Conservation (phyloP, 345 rosid genomes). For the Carallia brachiata region DNA sequence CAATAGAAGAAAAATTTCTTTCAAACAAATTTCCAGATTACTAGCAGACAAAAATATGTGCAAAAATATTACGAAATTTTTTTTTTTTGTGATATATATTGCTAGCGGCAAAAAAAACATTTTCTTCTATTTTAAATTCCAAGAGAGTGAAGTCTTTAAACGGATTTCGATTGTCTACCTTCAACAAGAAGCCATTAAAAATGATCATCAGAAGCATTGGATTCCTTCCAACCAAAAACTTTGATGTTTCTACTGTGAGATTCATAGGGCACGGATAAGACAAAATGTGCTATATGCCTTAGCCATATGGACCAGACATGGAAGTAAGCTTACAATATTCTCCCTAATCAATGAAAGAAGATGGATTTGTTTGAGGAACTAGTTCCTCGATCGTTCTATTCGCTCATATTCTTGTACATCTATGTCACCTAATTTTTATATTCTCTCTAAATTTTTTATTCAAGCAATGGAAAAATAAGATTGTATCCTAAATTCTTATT, state of each 20-base stretch:
- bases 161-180: slow-evolving; percentile 4
- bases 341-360: slow-evolving; percentile 5
- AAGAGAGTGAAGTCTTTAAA: not conserved
- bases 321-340: slow-evolving; percentile 28
- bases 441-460: not conserved
- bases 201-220: slow-evolving; percentile 29
- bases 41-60: too few species aligned
- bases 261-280: slow-evolving; percentile 35
- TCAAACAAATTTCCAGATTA: too few species aligned
- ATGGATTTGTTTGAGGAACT: not conserved
- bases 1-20: too few species aligned
- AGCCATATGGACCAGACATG: not conserved
- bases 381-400: not conserved
- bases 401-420: slow-evolving; percentile 1
- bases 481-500: too few species aligned
- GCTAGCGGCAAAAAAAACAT: too few species aligned
- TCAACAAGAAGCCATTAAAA: slow-evolving; percentile 26
- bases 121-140: too few species aligned
- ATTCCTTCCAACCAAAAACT: slow-evolving; percentile 27
- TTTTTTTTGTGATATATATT: too few species aligned
- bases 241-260: slow-evolving; percentile 22
- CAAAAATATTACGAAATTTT: too few species aligned
- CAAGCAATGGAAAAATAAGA: too few species aligned
- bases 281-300: slow-evolving; percentile 36
- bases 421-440: slow-evolving; percentile 3